These are phyloP conservation scores for Exserohilum turcica DNA, from an alignment of 2,329 filamentous ascomycete genomes.

Conservation along the genomic window DNA sequence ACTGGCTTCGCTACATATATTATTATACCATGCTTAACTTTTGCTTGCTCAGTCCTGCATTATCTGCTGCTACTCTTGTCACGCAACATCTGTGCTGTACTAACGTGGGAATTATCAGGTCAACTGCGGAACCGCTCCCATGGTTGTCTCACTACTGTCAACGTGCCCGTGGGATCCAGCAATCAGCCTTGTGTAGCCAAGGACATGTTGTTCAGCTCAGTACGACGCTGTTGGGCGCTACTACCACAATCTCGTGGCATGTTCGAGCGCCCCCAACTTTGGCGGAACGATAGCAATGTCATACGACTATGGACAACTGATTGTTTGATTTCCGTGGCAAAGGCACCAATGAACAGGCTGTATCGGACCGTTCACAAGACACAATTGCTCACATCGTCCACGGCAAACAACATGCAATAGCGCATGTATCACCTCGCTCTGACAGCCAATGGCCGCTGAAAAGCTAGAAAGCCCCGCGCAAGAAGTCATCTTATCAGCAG, in stretches of 20 bases:
- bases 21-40: slow-evolving; percentile 17
- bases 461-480: not conserved
- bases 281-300: not conserved
- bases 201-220: not conserved
- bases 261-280: not conserved
- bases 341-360: not conserved
- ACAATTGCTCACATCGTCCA: not conserved
- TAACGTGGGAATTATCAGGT: slow-evolving; percentile 1
- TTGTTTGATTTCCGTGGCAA: not conserved
- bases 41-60: not conserved
- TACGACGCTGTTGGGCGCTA: not conserved
- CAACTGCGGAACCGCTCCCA: not conserved
- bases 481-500: not conserved
- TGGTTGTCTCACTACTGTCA: not conserved
- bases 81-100: not conserved
- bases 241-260: not conserved
- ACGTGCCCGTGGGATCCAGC: not conserved
- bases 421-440: not conserved
- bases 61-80: not conserved
- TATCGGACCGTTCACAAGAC: not conserved
- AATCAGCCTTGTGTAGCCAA: not conserved
- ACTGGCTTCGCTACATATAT: slow-evolving; percentile 32
- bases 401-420: slow-evolving; percentile 4
- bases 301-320: not conserved
- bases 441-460: not conserved